These are phyloP conservation scores for Conticribra weissflogii DNA, from an alignment of 108 stramenopile genomes.

Conservation along the genomic window DNA sequence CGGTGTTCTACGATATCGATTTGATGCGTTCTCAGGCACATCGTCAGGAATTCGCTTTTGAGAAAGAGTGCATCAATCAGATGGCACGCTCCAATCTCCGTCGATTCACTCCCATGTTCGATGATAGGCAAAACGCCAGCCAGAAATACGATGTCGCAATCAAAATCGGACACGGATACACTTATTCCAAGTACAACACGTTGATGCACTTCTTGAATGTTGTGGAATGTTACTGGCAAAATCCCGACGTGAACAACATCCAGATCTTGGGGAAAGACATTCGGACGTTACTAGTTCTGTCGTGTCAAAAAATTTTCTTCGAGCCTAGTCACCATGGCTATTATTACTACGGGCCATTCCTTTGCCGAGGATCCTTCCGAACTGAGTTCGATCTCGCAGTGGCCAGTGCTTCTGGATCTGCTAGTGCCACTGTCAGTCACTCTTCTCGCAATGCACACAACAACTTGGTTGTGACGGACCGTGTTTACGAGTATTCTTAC, in stretches of 20 bases:
- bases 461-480: slow-evolving; percentile 32
- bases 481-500: slow-evolving; percentile 56
- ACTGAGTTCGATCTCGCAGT: slow-evolving; percentile 55
- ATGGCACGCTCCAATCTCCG: slow-evolving; percentile 56
- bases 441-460: slow-evolving; percentile 21
- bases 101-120: slow-evolving; percentile 33
- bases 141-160: slow-evolving; percentile 41
- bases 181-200: slow-evolving; percentile 64
- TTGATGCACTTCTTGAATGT: slow-evolving; percentile 62
- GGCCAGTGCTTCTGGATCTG: slow-evolving; percentile 25
- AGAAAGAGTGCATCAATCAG: slow-evolving; percentile 62
- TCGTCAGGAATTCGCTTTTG: slow-evolving; percentile 58
- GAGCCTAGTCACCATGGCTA: slow-evolving; percentile 46
- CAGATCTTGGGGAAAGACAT: slow-evolving; percentile 59
- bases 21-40: slow-evolving; percentile 43
- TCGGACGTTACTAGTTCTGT: slow-evolving; percentile 44
- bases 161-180: slow-evolving; percentile 52
- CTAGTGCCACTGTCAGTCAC: slow-evolving; percentile 33
- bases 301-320: slow-evolving; percentile 60
- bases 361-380: slow-evolving; percentile 34
- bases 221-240: slow-evolving; percentile 46
- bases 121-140: slow-evolving; percentile 22
- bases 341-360: slow-evolving; percentile 58
- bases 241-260: slow-evolving; percentile 58
- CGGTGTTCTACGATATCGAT: slow-evolving; percentile 54